Conservation (phyloP, 2,329 filamentous ascomycete species). For the Fusarium transvaalense region DNA sequence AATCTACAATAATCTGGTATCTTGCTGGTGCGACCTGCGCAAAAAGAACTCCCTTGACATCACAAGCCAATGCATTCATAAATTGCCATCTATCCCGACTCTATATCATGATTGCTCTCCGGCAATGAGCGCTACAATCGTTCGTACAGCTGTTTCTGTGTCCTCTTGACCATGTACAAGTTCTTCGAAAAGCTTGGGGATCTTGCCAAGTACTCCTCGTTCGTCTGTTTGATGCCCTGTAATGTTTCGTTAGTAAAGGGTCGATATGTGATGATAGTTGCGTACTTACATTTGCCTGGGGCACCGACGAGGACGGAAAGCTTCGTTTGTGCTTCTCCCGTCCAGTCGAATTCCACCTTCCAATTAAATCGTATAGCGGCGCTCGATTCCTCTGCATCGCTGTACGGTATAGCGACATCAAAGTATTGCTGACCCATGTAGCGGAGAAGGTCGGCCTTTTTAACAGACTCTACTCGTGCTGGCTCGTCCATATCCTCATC, state of each 20-base stretch:
- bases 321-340: conserved; percentile 74
- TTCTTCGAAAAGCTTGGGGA: conserved; percentile 71
- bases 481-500: conserved; percentile 40
- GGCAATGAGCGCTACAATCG: conserved; percentile 70
- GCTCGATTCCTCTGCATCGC: conserved; percentile 49
- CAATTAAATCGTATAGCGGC: conserved; percentile 69
- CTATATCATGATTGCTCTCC: conserved; percentile 54
- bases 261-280: fast-evolving
- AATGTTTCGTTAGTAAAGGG: conserved; percentile 32
- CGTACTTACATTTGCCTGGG: conserved; percentile 72
- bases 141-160: conserved; percentile 68
- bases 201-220: conserved; percentile 65
- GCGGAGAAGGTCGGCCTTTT: conserved; percentile 61
- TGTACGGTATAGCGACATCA: conserved; percentile 57
- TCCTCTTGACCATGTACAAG: conserved; percentile 68
- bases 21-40: conserved; percentile 34
- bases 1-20: conserved; percentile 37
- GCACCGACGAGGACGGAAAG: conserved; percentile 67
- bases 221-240: conserved; percentile 72
- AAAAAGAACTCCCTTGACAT: background rate
- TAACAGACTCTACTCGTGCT: conserved; percentile 16
- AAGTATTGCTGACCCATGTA: conserved; percentile 66
- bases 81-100: conserved; percentile 12
- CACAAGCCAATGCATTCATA: conserved; percentile 1
- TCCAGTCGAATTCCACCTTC: conserved; percentile 78